Evolutionary conservation across 2,329 filamentous ascomycete species (phyloP).

Genomic region (Colletotrichum lini): DNA sequence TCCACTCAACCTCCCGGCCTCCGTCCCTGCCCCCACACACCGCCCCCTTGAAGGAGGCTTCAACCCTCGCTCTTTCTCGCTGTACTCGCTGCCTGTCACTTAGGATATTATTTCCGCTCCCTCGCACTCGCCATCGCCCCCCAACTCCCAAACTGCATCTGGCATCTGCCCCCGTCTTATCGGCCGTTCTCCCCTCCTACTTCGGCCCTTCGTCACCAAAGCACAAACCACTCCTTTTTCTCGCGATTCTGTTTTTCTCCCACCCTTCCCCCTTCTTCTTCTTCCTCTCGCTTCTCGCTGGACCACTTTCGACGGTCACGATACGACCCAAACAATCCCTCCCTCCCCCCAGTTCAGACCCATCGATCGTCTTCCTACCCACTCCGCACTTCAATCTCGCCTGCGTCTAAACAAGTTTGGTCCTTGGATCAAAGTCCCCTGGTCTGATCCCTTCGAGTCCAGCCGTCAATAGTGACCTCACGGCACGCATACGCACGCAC

Average conservation of each 20-base stretch:
- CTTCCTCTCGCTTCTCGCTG: not conserved
- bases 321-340: constrained; percentile 16
- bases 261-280: not conserved
- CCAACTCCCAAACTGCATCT: constrained; percentile 11
- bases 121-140: constrained; percentile 5
- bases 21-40: constrained; percentile 6
- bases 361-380: constrained; percentile 25
- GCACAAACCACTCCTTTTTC: not conserved
- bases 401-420: constrained; percentile 23
- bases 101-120: constrained; percentile 16
- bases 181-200: constrained; percentile 7
- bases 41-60: not conserved
- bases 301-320: constrained; percentile 4
- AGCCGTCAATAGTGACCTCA: constrained; percentile 15
- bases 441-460: not conserved
- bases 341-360: constrained; percentile 23
- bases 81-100: not conserved
- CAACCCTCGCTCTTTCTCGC: too few relatives aligned
- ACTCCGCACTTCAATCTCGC: constrained; percentile 36
- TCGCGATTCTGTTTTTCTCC: not conserved
- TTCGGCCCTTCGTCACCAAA: constrained; percentile 6
- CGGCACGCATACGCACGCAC: not conserved
- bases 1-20: constrained; percentile 16
- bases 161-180: constrained; percentile 2
- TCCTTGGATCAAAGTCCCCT: constrained; percentile 25